Evolutionary conservation across 2,329 filamentous ascomycete genomes (phyloP), one percentile per base, ranked within the genome.

Genomic region (Elsinoe batatas): DNA sequence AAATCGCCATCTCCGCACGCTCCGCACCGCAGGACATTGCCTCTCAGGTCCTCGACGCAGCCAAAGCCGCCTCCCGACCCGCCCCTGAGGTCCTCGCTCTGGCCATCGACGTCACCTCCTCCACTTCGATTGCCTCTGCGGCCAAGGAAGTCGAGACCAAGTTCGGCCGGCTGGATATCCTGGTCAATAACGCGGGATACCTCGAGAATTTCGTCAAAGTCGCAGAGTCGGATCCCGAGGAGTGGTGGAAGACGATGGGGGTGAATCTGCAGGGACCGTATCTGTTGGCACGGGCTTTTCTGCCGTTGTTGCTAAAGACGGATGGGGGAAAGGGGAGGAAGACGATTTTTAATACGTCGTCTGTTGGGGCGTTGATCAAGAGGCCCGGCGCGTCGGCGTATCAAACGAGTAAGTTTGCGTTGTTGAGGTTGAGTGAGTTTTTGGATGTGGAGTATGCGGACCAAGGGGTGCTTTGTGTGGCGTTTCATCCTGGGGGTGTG

Each of bases 1-100:
- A 68, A 26, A 79, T 85, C 56, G 76, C 75, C 13, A 68, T 84
- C 17, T 74, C 69, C 5, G 80, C 79, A 0, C 76, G 81, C 18
- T 78, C 75, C 2, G 61, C 67, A n/a, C 67, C 79, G 4, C 62
- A 68, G 4, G 65, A 68, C 0, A 63, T 76, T 0, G 65, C 64
- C 15, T 37, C 57, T 8, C 67, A 69, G 0, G 63, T 79, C 12
- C 61, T 62, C 4, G 57, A 61, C 1, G 72, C 76, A 2, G 65
- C 67, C 8, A 60, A 65, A 8, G 71, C 69, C 2, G 69, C 69
- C 0, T 68, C 67, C 0, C 64, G 65, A 0, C 36, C 60, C 0
- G 64, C 58, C 20, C 75, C 76, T 0, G 65, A 70, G 3, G 65
- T 83, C 2, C 58, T 77, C 1, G 64, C 65, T 0, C 59, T 80